Evolutionary conservation across 1,284 basidiomycete genomes (phyloP).

Genomic region (Apiotrichum montevideense): DNA sequence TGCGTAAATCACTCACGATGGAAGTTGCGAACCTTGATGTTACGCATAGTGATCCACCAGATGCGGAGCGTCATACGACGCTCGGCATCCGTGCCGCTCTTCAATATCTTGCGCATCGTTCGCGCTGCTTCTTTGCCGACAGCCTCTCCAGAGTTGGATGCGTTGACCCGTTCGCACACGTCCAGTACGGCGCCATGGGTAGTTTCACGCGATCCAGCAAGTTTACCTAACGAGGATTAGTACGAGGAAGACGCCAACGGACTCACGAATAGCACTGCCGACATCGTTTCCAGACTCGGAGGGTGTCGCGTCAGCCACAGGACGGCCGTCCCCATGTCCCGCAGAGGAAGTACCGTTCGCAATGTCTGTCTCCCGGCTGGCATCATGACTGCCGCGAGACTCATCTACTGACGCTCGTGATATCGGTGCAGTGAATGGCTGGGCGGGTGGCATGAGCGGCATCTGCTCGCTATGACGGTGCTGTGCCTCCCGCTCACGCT

Average conservation of each 20-base stretch:
- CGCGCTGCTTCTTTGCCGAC: constrained; percentile 42
- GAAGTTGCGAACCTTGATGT: constrained; percentile 30
- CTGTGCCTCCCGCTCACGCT: neutral
- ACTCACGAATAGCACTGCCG: constrained; percentile 34
- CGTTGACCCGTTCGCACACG: constrained; percentile 42
- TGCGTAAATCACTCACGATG: constrained; percentile 26
- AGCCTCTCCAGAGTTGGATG: constrained; percentile 32
- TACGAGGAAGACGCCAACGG: neutral
- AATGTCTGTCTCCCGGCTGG: neutral
- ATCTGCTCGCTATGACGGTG: neutral
- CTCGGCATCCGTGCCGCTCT: constrained; percentile 37
- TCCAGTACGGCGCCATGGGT: constrained; percentile 34
- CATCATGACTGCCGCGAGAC: constrained; percentile 16
- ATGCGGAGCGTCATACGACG: constrained; percentile 38
- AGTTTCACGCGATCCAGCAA: constrained; percentile 30
- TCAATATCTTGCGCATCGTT: constrained; percentile 43
- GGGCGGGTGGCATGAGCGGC: neutral
- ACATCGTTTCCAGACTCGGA: constrained; percentile 25
- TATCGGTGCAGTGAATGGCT: neutral
- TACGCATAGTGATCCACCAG: constrained; percentile 43
- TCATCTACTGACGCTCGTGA: constrained; percentile 3
- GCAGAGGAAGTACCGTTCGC: constrained; percentile 1
- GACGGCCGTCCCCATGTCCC: constrained; percentile 8
- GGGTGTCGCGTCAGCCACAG: constrained; percentile 2
- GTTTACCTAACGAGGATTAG: constrained; percentile 19